These are phyloP conservation scores for Verbena officinalis DNA, from an alignment of 257 asterid genomes.

Conservation along the genomic window DNA sequence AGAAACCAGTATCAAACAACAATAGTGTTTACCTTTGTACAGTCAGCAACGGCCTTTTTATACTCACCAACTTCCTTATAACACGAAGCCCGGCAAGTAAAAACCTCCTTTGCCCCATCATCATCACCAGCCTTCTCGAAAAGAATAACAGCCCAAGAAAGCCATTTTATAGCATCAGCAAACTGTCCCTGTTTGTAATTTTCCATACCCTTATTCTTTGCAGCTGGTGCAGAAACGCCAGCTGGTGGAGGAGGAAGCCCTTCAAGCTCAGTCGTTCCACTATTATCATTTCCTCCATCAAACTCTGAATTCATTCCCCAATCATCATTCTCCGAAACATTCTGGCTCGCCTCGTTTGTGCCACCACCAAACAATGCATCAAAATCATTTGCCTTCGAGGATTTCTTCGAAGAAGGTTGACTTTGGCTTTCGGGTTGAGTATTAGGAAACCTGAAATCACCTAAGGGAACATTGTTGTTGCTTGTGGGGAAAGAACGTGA, in stretches of 20 bases:
- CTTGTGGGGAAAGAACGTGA: too few relatives aligned
- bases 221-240: conserved; percentile 72
- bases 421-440: conserved; percentile 34
- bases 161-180: conserved; percentile 96
- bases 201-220: conserved; percentile 48
- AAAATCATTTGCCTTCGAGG: conserved; percentile 52
- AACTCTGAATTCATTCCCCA: conserved; percentile 69
- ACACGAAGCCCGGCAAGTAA: conserved; percentile 80
- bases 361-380: conserved; percentile 55
- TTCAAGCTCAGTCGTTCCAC: conserved; percentile 83
- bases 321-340: conserved; percentile 58
- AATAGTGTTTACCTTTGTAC: conserved; percentile 68
- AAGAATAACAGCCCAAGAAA: conserved; percentile 60
- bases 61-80: conserved; percentile 99
- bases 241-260: conserved; percentile 95
- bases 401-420: too few relatives aligned
- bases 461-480: conserved; percentile 48
- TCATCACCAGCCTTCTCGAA: conserved; percentile 70
- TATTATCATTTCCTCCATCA: conserved; percentile 48
- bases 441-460: conserved; percentile 49
- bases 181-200: conserved; percentile 93
- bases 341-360: conserved; percentile 29
- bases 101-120: conserved; percentile 34
- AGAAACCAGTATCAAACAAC: conserved; percentile 11
- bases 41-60: conserved; percentile 99